Conservation (phyloP, 225 moss, liverwort and hornwort genomes). For the Neckera pumila region DNA sequence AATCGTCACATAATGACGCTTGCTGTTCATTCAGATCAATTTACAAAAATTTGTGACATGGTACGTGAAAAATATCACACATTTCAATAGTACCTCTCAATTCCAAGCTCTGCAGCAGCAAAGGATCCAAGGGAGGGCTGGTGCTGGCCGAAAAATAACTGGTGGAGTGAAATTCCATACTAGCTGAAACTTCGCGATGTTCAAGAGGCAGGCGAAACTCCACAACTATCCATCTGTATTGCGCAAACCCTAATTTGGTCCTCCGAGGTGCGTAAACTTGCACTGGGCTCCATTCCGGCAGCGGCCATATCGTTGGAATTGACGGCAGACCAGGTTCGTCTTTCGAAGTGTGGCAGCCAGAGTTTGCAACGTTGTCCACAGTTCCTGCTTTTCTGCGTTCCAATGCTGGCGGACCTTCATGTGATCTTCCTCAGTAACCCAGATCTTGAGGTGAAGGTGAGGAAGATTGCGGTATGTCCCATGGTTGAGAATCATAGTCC, state of each 20-base stretch:
- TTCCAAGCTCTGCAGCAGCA: neutral
- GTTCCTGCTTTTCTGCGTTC: neutral
- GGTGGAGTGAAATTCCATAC: neutral
- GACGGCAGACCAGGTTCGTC: neutral
- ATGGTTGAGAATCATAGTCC: conserved; percentile 9
- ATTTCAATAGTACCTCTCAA: neutral
- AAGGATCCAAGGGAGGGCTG: neutral
- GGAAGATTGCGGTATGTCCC: conserved; percentile 7
- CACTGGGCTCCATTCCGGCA: neutral
- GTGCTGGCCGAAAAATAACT: neutral
- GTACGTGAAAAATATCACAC: no score
- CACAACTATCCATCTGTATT: neutral
- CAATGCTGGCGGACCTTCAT: conserved; percentile 12
- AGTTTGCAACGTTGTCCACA: neutral
- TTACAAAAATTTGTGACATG: neutral
- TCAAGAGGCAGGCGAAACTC: neutral
- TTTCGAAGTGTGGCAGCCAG: neutral
- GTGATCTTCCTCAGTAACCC: conserved; percentile 1
- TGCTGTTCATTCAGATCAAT: neutral
- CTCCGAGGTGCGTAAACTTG: neutral
- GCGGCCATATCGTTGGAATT: neutral
- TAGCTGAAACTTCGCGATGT: neutral
- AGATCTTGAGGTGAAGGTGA: conserved; percentile 20
- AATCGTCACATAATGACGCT: neutral
- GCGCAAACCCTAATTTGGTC: neutral